A percentile compares a stretch with the other conserved stretches of the same genome.
These are phyloP conservation scores for Phytopythium aichiense DNA, from an alignment of 352 stramenopile species.

Conservation along the genomic window DNA sequence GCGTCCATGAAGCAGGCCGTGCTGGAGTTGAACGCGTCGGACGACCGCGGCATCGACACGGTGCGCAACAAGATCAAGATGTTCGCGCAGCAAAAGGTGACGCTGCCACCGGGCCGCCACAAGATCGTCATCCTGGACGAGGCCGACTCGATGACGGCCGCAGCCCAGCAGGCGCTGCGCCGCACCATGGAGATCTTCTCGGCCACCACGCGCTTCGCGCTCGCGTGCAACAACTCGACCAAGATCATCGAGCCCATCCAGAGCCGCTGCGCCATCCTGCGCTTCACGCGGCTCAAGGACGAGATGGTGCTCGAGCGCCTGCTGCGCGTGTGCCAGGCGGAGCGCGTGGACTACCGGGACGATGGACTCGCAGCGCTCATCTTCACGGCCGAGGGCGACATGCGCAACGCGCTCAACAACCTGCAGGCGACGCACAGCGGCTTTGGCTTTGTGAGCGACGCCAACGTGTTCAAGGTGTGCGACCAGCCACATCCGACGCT, in stretches of 20 bases:
- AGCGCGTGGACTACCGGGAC: conserved; percentile 85
- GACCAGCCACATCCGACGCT: conserved; percentile 94
- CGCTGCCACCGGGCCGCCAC: conserved; percentile 86
- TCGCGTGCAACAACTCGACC: conserved; percentile 98
- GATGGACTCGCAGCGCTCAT: conserved; percentile 97
- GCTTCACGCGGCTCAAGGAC: conserved; percentile 95
- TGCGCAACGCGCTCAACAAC: conserved; percentile 99
- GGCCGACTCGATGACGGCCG: conserved; percentile 97
- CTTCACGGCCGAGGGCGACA: conserved; percentile 98
- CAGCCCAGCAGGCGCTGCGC: conserved; percentile 96
- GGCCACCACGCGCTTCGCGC: conserved; percentile 96
- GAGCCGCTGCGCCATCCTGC: conserved; percentile 96
- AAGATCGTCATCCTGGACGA: conserved; percentile 99
- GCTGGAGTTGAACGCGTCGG: conserved; percentile 98
- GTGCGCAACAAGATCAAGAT: conserved; percentile 98
- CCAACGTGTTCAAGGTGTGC: conserved; percentile 95
- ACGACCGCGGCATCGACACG: conserved; percentile 90
- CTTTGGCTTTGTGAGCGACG: conserved; percentile 95
- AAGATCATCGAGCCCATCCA: conserved; percentile 99
- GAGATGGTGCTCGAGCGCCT: conserved; percentile 95
- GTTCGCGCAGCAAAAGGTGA: conserved; percentile 99
- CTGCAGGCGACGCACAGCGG: conserved; percentile 96
- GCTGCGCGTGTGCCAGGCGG: conserved; percentile 90
- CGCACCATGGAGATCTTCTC: conserved; percentile 99
- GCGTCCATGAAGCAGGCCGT: conserved; percentile 86